Percentiles rank a stretch among this genome's conserved stretches.
These are phyloP conservation scores for Clarireedia homoeocarpa DNA, from an alignment of 2,329 filamentous ascomycete species.

Conservation along the genomic window DNA sequence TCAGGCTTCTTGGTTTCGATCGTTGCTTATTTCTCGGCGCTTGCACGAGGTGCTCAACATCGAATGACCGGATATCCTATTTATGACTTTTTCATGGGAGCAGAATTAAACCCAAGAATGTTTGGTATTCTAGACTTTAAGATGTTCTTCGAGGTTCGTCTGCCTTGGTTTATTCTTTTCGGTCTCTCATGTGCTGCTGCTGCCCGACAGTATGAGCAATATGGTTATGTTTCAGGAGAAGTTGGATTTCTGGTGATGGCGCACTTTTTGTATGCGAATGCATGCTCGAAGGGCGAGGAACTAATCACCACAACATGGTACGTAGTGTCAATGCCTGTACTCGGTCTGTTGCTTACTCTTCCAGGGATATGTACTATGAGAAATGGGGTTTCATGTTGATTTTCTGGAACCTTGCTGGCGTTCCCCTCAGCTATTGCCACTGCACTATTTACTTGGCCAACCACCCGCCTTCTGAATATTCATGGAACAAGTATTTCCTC, in stretches of 20 bases:
- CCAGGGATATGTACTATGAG: conserved; percentile 87
- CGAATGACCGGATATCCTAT: conserved; percentile 80
- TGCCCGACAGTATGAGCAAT: conserved; percentile 73
- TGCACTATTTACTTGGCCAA: conserved; percentile 85
- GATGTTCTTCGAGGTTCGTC: conserved; percentile 91
- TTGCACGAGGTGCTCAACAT: conserved; percentile 73
- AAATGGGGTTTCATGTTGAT: conserved; percentile 96
- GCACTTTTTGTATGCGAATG: conserved; percentile 86
- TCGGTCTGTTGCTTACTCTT: not conserved
- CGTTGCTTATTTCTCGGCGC: conserved; percentile 78
- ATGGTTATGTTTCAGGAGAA: conserved; percentile 82
- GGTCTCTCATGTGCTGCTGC: conserved; percentile 69
- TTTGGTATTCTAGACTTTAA: conserved; percentile 83
- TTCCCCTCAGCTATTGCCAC: conserved; percentile 85
- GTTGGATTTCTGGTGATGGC: conserved; percentile 79
- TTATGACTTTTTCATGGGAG: conserved; percentile 89
- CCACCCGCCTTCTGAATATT: conserved; percentile 67
- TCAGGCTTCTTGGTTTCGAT: conserved; percentile 80
- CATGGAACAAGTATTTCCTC: conserved; percentile 64
- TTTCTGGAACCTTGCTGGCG: conserved; percentile 91
- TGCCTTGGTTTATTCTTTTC: conserved; percentile 88
- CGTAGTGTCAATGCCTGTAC: not conserved
- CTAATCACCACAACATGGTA: conserved; percentile 80
- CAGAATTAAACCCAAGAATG: conserved; percentile 79
- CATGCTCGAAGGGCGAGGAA: conserved; percentile 87